Conservation (phyloP, 805 yeast genomes). For the Kluyveromyces dobzhanskii region DNA sequence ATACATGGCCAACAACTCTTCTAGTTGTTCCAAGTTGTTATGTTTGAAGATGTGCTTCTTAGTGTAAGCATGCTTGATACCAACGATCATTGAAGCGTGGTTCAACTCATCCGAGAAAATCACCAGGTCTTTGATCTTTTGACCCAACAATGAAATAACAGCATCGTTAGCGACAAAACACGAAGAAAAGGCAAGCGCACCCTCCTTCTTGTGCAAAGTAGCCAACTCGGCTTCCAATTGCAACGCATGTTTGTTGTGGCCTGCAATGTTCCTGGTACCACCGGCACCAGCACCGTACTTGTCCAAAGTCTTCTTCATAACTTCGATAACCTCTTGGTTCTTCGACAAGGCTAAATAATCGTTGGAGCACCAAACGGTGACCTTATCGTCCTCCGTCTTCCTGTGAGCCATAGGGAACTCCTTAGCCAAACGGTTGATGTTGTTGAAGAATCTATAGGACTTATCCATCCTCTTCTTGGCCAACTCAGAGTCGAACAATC, state of each 20-base stretch:
- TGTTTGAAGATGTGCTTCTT: slow-evolving; percentile 87
- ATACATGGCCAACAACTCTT: slow-evolving; percentile 62
- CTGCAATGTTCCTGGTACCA: slow-evolving; percentile 98
- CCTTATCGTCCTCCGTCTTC: slow-evolving; percentile 64
- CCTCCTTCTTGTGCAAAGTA: slow-evolving; percentile 86
- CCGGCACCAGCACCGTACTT: slow-evolving; percentile 98
- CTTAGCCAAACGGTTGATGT: slow-evolving; percentile 88
- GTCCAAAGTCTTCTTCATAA: slow-evolving; percentile 73
- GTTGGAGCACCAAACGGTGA: slow-evolving; percentile 98
- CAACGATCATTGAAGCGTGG: slow-evolving; percentile 97
- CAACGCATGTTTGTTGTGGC: slow-evolving; percentile 89
- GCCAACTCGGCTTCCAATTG: slow-evolving; percentile 81
- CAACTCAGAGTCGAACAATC: slow-evolving; percentile 59
- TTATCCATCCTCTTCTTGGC: slow-evolving; percentile 73
- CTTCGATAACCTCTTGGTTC: slow-evolving; percentile 60
- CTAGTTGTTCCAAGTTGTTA: slow-evolving; percentile 79
- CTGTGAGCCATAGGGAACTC: slow-evolving; percentile 94
- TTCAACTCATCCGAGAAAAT: slow-evolving; percentile 88
- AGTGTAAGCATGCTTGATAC: slow-evolving; percentile 84
- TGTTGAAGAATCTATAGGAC: slow-evolving; percentile 93
- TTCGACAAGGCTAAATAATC: slow-evolving; percentile 95
- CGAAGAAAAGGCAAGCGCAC: slow-evolving; percentile 88
- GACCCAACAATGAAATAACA: slow-evolving; percentile 81
- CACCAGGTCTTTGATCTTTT: slow-evolving; percentile 80
- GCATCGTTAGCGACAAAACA: slow-evolving; percentile 98